A percentile compares a stretch with the other conserved stretches of the same genome.
phyloP scores from a whole-genome alignment of 176 grass and related monocot species.

The Stipa capillata region DNA sequence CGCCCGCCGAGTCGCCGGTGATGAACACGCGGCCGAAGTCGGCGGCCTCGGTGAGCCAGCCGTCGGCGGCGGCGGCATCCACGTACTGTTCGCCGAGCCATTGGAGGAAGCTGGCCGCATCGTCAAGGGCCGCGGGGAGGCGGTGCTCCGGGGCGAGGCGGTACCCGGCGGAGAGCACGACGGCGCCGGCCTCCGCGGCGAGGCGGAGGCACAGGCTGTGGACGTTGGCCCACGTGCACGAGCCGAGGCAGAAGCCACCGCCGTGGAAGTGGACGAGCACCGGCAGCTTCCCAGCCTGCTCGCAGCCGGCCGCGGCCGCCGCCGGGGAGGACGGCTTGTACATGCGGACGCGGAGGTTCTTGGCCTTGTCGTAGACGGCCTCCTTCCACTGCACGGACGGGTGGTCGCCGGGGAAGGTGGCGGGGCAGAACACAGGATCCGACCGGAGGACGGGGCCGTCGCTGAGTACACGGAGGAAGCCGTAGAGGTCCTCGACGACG shows the following conservation, averaged over 20 bases:
- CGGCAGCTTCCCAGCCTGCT: conserved; percentile 8
- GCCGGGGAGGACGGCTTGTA: conserved; percentile 49
- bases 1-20: conserved; percentile 78
- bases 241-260: conserved; percentile 82
- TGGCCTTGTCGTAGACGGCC: conserved; percentile 39
- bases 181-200: conserved; percentile 38
- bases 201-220: conserved; percentile 80
- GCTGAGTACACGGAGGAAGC: conserved; percentile 30
- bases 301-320: background rate
- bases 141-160: conserved; percentile 76
- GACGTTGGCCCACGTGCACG: conserved; percentile 69
- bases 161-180: conserved; percentile 70
- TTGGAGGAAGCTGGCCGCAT: conserved; percentile 29
- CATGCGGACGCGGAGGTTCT: conserved; percentile 56
- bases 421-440: conserved; percentile 22
- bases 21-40: conserved; percentile 62
- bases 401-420: conserved; percentile 27
- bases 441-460: conserved; percentile 44
- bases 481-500: conserved; percentile 30
- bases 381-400: conserved; percentile 64
- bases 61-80: background rate
- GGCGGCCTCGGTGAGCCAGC: conserved; percentile 47
- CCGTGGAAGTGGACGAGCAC: conserved; percentile 75
- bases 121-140: conserved; percentile 52
- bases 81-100: conserved; percentile 16